Evolutionary conservation across 208 protist genomes (phyloP).

Genomic region (Acanthamoeba healyi): DNA sequence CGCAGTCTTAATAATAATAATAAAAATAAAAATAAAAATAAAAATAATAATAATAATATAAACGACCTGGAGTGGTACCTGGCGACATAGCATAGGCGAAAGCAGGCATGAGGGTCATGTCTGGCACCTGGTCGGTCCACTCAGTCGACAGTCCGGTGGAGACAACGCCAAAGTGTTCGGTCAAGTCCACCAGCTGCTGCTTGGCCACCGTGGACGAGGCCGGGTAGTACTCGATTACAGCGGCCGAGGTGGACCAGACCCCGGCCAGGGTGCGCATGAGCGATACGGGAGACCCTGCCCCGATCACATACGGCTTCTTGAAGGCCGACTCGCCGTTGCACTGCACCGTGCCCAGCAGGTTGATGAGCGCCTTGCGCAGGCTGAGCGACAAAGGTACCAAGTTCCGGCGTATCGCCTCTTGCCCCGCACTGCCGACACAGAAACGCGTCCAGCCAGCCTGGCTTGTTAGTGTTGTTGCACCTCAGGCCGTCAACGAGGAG

Average conservation of each 20-base stretch:
- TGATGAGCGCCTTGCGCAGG: neutral
- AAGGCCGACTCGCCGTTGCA: neutral
- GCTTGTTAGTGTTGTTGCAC: too few species aligned
- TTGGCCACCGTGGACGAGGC: neutral
- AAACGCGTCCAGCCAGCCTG: too few species aligned
- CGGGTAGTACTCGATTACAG: neutral
- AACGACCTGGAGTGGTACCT: too few species aligned
- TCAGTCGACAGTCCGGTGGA: neutral
- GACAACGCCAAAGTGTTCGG: neutral
- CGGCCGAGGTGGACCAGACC: neutral
- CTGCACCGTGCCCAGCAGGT: neutral
- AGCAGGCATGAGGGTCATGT: neutral
- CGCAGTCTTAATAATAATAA: too few species aligned
- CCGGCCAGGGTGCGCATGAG: neutral
- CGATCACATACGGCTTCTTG: neutral
- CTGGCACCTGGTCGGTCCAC: neutral
- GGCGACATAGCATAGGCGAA: neutral
- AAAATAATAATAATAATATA: too few species aligned
- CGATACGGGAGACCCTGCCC: neutral
- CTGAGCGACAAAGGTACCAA: neutral
- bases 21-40: too few species aligned
- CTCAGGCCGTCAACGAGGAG: too few species aligned
- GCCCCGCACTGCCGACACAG: neutral
- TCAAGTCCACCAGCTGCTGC: neutral
- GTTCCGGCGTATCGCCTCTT: neutral